Base-by-base conservation (phyloP, 1,284 basidiomycete species). In the Chalciporus sp. region DNA sequence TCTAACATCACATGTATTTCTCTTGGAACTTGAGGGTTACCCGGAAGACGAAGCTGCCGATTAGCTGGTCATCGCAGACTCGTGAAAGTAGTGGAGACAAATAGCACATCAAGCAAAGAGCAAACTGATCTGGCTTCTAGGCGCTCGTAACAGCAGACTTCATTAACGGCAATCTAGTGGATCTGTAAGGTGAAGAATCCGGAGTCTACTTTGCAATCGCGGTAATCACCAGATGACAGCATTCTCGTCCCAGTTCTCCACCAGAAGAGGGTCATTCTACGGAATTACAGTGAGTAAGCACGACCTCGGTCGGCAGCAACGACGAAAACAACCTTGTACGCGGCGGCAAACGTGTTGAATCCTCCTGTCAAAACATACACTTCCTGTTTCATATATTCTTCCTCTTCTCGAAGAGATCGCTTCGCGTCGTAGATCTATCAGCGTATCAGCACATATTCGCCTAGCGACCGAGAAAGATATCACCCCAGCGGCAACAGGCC, bases 401-500 rank as follows among this genome's bases (percentile, higher is more conserved):
- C 47, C 70, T 59, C 51, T 73, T 63, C 63, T 52, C 73, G 70
- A 43, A 72, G 61, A 43, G 67, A 70, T 46, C 85, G 76, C 20
- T 78, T 82, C 65, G 87, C 81, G 47, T 84, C 76, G 64, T 90
- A 92, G 52, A 88, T 79, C 89, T 90, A 60, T 57, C 17, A 1
- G 11, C 10, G 9, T 27, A 51, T 61, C n/a, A 50, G 28, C 33
- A 12, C 42, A 40, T 6, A 17, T 42, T 42, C 23, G 17, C 45
- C 26, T 12, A 52, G 8, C 10, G 31, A 27, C 37, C 7, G 29
- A n/a, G 6, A 28, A 28, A 47, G 42, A 12, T 8, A 14, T 28
- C 69, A 90, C 89, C 55, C 80, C 74, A 35, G 89, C 90, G 57
- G 89, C 85, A 62, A 84, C 84, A 0, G 90, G 89, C 17, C 89